Evolutionary conservation across 2,329 filamentous ascomycete species (phyloP).

Genomic region (Trichoderma sp.): DNA sequence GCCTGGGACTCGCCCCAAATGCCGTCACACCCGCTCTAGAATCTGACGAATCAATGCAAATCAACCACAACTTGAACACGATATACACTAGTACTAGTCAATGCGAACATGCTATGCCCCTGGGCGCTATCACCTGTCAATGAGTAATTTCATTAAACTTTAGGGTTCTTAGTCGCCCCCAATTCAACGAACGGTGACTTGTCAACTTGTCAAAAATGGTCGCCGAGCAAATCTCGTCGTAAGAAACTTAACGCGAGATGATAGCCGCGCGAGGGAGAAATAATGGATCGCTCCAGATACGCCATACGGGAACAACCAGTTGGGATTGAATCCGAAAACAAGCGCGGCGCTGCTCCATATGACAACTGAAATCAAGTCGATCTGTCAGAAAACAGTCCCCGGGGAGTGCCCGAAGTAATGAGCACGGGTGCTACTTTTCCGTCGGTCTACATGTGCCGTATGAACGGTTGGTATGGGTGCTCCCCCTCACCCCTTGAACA

Average conservation of each 20-base stretch:
- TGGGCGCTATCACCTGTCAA: constrained; percentile 1
- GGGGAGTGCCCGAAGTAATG: constrained; percentile 5
- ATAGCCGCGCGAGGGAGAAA: neutral
- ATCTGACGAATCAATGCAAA: neutral
- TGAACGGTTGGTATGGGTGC: neutral
- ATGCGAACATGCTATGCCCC: neutral
- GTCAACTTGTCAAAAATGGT: neutral
- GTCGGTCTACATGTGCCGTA: neutral
- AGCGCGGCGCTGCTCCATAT: neutral
- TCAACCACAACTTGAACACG: neutral
- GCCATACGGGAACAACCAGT: neutral
- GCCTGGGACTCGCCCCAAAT: neutral
- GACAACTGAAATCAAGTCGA: neutral
- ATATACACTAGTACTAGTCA: neutral
- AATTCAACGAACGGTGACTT: neutral
- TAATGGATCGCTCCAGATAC: neutral
- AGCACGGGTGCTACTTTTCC: neutral
- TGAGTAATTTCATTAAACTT: neutral
- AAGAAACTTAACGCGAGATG: neutral
- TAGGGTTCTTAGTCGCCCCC: neutral
- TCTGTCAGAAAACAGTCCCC: neutral
- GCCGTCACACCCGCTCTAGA: neutral
- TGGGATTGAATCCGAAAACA: constrained; percentile 11
- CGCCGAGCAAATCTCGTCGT: neutral
- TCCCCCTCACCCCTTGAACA: neutral